phyloP scores from a whole-genome alignment of 2,329 filamentous ascomycete species.

The Metarhizium brunneum region DNA sequence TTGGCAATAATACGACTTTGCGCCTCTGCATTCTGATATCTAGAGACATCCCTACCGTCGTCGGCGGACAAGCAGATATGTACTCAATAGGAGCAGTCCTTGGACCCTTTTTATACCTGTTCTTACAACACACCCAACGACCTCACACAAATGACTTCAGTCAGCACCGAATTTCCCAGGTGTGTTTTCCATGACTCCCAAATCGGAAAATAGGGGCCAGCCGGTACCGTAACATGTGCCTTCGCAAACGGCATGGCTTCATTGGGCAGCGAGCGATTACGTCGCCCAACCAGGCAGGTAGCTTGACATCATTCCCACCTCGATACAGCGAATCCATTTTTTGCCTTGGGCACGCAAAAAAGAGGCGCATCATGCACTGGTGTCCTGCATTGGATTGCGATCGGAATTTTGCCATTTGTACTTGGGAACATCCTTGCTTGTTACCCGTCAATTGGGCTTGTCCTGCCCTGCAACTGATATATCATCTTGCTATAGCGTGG shows the following conservation, averaged over 20 bases:
- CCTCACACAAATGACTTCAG: not conserved
- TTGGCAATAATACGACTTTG: not conserved
- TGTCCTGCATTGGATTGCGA: not conserved
- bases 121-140: not conserved
- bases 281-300: not conserved
- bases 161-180: not conserved
- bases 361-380: not conserved
- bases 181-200: not conserved
- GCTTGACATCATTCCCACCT: not conserved
- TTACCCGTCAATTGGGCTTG: not conserved
- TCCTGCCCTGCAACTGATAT: not conserved
- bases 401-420: not conserved
- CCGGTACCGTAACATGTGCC: not conserved
- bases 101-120: not conserved
- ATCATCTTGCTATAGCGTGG: not conserved
- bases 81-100: not conserved
- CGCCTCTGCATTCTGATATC: not conserved
- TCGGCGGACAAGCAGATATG: too few relatives aligned
- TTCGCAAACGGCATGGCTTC: not conserved
- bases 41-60: not conserved
- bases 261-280: constrained; percentile 1
- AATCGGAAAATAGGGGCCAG: not conserved
- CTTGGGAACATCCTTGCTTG: not conserved
- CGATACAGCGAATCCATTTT: not conserved
- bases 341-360: not conserved